Percentiles rank a stretch among this genome's conserved stretches.
phyloP scores from a whole-genome alignment of 305 asterid genomes.

The Salvia sclarea region DNA sequence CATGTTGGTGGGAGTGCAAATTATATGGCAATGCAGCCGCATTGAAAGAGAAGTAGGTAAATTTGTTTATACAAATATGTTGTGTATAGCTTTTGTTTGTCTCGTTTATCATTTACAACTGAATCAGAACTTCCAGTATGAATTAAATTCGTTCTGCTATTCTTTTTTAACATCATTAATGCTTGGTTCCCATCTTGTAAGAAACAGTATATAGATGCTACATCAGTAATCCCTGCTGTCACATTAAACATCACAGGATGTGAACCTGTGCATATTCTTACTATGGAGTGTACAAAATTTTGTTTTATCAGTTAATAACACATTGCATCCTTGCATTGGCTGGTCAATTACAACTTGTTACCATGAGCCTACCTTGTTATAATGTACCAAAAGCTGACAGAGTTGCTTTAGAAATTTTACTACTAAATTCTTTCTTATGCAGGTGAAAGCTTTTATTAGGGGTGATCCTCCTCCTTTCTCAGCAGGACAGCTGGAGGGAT shows the following conservation, averaged over 20 bases:
- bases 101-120: not conserved
- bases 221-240: not conserved
- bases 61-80: not conserved
- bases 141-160: not conserved
- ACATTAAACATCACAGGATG: not conserved
- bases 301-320: no score
- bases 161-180: not conserved
- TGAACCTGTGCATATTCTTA: not conserved
- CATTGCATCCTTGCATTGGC: not conserved
- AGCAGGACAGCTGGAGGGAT: slow-evolving; percentile 86
- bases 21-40: not conserved
- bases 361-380: not conserved
- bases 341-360: not conserved
- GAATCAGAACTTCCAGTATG: not conserved
- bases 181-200: not conserved
- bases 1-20: not conserved
- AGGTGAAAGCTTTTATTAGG: slow-evolving; percentile 91
- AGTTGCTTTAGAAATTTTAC: slow-evolving; percentile 18
- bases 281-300: no score
- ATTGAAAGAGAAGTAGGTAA: not conserved
- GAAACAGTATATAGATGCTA: not conserved
- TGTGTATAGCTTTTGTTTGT: not conserved
- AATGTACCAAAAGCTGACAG: slow-evolving; percentile 5
- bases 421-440: slow-evolving; percentile 31
- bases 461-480: slow-evolving; percentile 90